Conservation (phyloP, 1,284 basidiomycete species). For the Melampsora americana region DNA sequence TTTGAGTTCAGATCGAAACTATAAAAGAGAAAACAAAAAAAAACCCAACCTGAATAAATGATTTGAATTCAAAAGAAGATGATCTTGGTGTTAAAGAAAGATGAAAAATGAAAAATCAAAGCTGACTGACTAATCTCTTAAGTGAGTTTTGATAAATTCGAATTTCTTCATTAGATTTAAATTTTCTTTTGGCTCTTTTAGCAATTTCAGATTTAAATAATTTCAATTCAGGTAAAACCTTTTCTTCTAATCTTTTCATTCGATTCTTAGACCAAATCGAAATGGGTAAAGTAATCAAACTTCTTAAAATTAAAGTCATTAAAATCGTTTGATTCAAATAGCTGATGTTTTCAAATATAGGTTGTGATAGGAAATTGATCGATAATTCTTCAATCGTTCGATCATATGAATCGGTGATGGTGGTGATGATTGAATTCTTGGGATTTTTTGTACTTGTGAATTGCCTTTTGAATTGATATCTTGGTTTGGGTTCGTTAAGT, state of each 20-base stretch:
- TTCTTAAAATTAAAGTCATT: conserved; percentile 66
- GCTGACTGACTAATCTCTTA: neutral
- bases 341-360: conserved; percentile 1
- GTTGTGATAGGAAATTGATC: neutral
- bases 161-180: conserved; percentile 18
- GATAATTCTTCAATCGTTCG: neutral
- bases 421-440: neutral
- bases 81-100: no score
- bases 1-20: conserved; percentile 16
- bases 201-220: conserved; percentile 17
- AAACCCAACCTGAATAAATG: no score
- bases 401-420: neutral
- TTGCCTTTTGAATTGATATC: neutral
- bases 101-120: no score
- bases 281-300: conserved; percentile 68
- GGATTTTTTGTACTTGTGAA: neutral
- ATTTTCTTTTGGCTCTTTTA: conserved; percentile 17
- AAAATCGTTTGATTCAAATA: conserved; percentile 73
- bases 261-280: conserved; percentile 73
- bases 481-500: neutral
- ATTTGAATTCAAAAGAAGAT: neutral
- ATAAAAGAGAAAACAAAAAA: neutral
- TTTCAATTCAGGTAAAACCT: conserved; percentile 67
- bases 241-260: conserved; percentile 64
- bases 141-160: conserved; percentile 14